phyloP scores from a whole-genome alignment of 2,329 filamentous ascomycete species.

The Fusarium circinatum region DNA sequence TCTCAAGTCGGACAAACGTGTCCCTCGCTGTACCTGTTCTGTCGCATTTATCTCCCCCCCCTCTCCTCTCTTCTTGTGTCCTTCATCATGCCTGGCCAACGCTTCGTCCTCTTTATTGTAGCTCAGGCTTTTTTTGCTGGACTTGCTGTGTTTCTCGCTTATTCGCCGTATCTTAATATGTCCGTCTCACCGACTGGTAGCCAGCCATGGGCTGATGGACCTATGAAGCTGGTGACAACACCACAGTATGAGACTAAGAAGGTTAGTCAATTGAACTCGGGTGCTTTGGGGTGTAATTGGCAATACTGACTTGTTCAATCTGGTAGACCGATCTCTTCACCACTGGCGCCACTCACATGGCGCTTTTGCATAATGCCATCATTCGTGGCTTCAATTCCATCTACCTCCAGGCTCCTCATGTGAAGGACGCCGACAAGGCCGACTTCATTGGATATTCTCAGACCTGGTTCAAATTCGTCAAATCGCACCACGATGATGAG shows the following conservation, averaged over 20 bases:
- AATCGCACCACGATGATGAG: slow-evolving; percentile 70
- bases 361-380: slow-evolving; percentile 69
- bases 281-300: background rate
- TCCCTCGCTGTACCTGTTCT: slow-evolving; percentile 4
- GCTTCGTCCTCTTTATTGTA: slow-evolving; percentile 42
- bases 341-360: slow-evolving; percentile 69
- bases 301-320: background rate
- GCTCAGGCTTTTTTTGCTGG: slow-evolving; percentile 46
- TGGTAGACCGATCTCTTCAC: slow-evolving; percentile 66
- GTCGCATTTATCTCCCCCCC: background rate
- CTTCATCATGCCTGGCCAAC: slow-evolving; percentile 36
- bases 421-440: slow-evolving; percentile 61
- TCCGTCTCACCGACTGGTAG: slow-evolving; percentile 41
- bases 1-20: slow-evolving; percentile 27
- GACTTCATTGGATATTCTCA: slow-evolving; percentile 68
- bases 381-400: slow-evolving; percentile 73
- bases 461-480: slow-evolving; percentile 68
- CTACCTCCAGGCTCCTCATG: slow-evolving; percentile 66
- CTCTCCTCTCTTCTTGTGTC: background rate
- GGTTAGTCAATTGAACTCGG: slow-evolving; percentile 47
- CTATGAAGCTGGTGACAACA: slow-evolving; percentile 64
- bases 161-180: slow-evolving; percentile 51
- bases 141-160: slow-evolving; percentile 44
- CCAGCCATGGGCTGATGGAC: slow-evolving; percentile 62
- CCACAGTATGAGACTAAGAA: slow-evolving; percentile 64